Evolutionary conservation across 148 eudicot genomes (phyloP).

Genomic region (Rhododendron molle): DNA sequence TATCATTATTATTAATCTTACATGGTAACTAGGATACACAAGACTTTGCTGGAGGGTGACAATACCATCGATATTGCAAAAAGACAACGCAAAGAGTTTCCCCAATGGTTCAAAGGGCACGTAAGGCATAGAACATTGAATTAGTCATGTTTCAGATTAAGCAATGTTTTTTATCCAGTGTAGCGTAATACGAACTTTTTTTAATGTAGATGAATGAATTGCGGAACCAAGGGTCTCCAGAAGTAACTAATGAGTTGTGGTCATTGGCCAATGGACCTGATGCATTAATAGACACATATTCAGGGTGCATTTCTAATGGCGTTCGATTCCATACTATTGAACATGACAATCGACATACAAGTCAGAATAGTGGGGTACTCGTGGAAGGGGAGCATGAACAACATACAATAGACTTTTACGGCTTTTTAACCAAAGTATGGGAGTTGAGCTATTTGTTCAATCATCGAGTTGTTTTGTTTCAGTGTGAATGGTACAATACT

Average conservation of each 20-base stretch:
- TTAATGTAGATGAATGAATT: background rate
- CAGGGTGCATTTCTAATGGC: conserved; percentile 3
- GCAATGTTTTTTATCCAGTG: background rate
- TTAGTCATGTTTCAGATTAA: background rate
- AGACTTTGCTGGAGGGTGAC: background rate
- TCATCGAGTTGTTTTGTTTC: background rate
- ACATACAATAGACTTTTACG: background rate
- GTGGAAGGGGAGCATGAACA: conserved; percentile 6
- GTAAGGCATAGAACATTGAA: background rate
- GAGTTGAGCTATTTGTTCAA: background rate
- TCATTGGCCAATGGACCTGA: conserved; percentile 3
- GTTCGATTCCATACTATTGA: background rate
- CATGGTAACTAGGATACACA: background rate
- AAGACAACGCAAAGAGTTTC: background rate
- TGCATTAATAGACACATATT: background rate
- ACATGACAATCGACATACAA: background rate
- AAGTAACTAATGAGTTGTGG: conserved; percentile 1
- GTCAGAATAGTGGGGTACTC: conserved; percentile 5
- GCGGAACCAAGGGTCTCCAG: background rate
- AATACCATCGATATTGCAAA: background rate
- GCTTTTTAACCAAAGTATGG: background rate
- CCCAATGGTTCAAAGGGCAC: background rate
- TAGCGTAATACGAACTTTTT: background rate
- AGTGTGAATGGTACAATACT: conserved; percentile 7
- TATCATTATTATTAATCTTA: background rate